Conservation (phyloP, 257 asterid species). For the Salvia splendens region DNA sequence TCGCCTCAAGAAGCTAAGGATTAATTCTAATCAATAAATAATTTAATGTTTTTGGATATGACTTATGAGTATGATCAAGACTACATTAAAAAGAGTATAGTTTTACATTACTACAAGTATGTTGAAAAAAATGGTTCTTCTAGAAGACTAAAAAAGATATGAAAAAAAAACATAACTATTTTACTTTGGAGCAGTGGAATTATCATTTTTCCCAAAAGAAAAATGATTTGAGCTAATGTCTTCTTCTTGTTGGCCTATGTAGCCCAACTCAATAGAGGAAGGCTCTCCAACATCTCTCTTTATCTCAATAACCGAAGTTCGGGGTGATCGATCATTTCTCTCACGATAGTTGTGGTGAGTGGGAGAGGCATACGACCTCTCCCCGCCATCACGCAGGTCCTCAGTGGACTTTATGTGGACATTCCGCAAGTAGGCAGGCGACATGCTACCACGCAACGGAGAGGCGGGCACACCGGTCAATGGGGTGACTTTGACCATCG, state of each 20-base stretch:
- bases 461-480: conserved; percentile 62
- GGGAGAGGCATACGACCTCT: conserved; percentile 32
- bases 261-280: neutral
- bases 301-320: conserved; percentile 21
- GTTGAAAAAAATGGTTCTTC: neutral
- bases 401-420: conserved; percentile 38
- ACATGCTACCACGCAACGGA: conserved; percentile 50
- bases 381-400: conserved; percentile 30
- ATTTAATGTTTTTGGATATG: too few species aligned
- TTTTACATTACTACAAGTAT: neutral
- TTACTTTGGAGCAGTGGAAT: neutral
- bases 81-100: neutral
- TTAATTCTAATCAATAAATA: too few species aligned
- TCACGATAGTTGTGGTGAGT: conserved; percentile 22
- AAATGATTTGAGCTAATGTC: conserved; percentile 30
- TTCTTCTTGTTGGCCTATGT: conserved; percentile 30
- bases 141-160: too few species aligned
- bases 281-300: conserved; percentile 39
- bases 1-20: too few species aligned
- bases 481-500: conserved; percentile 43
- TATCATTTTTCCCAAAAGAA: conserved; percentile 38
- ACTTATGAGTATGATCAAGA: neutral
- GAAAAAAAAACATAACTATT: neutral
- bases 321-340: neutral
- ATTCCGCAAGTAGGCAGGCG: conserved; percentile 61